Percentiles rank a stretch among this genome's conserved stretches.
Conservation (phyloP, 768 basidiomycete species). For the Lactarius hatsudake region DNA sequence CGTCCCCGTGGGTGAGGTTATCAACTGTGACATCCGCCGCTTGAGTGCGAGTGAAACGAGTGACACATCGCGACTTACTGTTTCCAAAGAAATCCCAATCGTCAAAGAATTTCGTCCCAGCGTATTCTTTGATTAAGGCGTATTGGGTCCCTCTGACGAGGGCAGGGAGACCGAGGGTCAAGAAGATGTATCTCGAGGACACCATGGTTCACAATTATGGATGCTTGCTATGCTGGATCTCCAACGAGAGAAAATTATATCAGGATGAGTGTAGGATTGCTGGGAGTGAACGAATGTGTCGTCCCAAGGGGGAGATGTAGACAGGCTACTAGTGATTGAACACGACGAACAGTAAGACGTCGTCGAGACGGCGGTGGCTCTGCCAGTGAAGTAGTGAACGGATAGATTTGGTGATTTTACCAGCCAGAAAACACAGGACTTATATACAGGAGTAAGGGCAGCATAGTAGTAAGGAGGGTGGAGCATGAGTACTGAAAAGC, state of each 20-base stretch:
- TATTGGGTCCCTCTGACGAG: conserved; percentile 14
- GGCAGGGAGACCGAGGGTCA: conserved; percentile 9
- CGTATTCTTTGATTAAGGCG: conserved; percentile 19
- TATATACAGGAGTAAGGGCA: background rate
- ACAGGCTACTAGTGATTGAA: no score
- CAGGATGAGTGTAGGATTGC: background rate
- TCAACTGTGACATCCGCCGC: conserved; percentile 44
- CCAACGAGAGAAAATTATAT: background rate
- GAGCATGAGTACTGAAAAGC: background rate
- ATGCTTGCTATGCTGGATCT: background rate
- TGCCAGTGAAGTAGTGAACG: no score
- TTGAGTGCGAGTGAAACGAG: background rate
- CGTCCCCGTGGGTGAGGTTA: conserved; percentile 70
- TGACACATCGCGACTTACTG: conserved; percentile 10
- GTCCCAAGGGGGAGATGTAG: no score
- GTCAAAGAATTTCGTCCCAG: conserved; percentile 21
- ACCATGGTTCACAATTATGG: background rate
- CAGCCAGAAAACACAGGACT: background rate
- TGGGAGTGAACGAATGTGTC: no score
- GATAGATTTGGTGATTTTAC: background rate
- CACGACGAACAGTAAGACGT: no score
- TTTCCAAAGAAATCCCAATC: conserved; percentile 25
- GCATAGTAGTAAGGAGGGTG: background rate
- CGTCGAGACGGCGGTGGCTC: no score
- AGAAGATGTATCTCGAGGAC: background rate